Conservation (phyloP, 2,329 filamentous ascomycete species). For the Xylariaceae sp. region DNA sequence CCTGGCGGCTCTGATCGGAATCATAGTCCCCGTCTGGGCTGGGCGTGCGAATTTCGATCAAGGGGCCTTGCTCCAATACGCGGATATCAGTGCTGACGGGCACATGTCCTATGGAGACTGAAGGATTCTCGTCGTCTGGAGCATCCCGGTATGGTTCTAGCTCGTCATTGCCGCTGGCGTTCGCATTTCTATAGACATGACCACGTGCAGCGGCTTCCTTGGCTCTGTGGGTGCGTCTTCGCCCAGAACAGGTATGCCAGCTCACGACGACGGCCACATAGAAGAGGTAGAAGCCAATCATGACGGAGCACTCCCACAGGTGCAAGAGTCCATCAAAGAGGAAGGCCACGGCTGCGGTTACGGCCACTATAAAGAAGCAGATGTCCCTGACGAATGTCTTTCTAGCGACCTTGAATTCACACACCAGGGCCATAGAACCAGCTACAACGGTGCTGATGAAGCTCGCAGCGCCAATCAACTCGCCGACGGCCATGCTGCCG, state of each 20-base stretch:
- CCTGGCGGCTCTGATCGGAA: conserved; percentile 51
- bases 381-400: conserved; percentile 90
- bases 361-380: conserved; percentile 82
- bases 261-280: conserved; percentile 84
- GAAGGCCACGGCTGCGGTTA: conserved; percentile 81
- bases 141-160: conserved; percentile 61
- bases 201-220: conserved; percentile 67
- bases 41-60: conserved; percentile 43
- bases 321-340: conserved; percentile 77
- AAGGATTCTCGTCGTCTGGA: conserved; percentile 46
- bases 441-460: conserved; percentile 97
- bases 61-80: conserved; percentile 40
- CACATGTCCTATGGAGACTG: conserved; percentile 30
- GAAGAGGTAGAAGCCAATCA: conserved; percentile 87
- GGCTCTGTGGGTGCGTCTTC: conserved; percentile 53
- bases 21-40: conserved; percentile 45
- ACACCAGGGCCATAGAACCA: conserved; percentile 94
- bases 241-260: conserved; percentile 83
- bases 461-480: conserved; percentile 87
- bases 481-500: conserved; percentile 92
- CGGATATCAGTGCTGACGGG: conserved; percentile 36
- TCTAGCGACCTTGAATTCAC: conserved; percentile 85
- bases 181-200: conserved; percentile 60
- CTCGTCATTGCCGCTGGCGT: conserved; percentile 45
- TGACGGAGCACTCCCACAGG: conserved; percentile 81